These are phyloP conservation scores for Colletotrichum higginsianum DNA, from an alignment of 2,329 filamentous ascomycete genomes.

Conservation along the genomic window DNA sequence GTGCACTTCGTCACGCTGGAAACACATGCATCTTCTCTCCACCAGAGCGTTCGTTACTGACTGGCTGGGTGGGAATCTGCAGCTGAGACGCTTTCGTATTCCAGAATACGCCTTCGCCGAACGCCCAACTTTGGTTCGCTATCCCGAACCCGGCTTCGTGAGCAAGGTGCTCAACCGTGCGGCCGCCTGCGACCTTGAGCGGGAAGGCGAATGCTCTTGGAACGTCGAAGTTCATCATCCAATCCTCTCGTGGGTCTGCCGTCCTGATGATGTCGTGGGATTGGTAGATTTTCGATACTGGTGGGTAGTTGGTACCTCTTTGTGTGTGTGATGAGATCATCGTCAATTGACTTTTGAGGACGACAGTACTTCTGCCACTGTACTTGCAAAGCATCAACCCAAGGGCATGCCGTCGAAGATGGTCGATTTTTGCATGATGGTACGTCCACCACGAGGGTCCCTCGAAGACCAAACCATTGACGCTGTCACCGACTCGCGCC, in stretches of 20 bases:
- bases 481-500: conserved; percentile 11
- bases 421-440: conserved; percentile 43
- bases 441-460: conserved; percentile 21
- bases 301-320: not conserved
- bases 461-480: conserved; percentile 34
- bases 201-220: conserved; percentile 41
- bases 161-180: conserved; percentile 14
- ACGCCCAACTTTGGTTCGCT: not conserved
- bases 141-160: conserved; percentile 19
- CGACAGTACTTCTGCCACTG: conserved; percentile 21
- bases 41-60: not conserved
- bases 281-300: not conserved
- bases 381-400: conserved; percentile 36
- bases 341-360: not conserved
- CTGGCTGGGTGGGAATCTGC: not conserved
- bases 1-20: not conserved
- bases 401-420: conserved; percentile 42
- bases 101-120: not conserved
- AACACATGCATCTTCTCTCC: not conserved
- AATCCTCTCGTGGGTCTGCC: conserved; percentile 39
- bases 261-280: conserved; percentile 4
- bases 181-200: conserved; percentile 35
- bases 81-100: not conserved
- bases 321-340: not conserved
- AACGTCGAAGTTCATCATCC: conserved; percentile 40